Base-by-base conservation (phyloP, 176 grass and related monocot genomes). In the Saccharum officinarum region DNA sequence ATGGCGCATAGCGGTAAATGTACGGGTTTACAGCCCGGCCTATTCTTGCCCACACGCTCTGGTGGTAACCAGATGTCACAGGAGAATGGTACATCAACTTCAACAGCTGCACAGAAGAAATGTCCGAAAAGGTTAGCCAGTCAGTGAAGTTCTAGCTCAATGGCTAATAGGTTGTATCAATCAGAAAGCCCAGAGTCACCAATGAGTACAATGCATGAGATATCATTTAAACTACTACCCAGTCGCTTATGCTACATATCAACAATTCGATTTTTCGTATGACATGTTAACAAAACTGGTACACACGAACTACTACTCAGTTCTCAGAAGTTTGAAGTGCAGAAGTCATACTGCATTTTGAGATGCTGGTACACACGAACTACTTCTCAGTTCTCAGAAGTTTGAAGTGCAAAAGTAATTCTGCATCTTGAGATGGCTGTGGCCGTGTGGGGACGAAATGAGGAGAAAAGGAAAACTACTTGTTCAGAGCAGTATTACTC, bases 51-150 rank as follows among this genome's bases (percentile, higher is more conserved):
- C 97, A 98, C 45, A 89, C 88, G 28, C 80, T 94, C 84, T 87
- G 91, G 82, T 98, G 97, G 82, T 95, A 91, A 9, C 74, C 91
- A 6, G 97, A 87, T 78, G 90, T 98, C 22, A 69, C 81, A 55
- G 91, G 97, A 40, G 90, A 91, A 84, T 87, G 91, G 81, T 95
- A 98, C 97, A 98, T 95, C 37, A 94, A 67, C 83, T 98, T 98
- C 83, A 98, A 57, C 71, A 95, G 74, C 97, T 98, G 87, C 64
- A 78, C 2, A 57, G 80, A 87, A 70, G 26, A 79, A 44, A 92
- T 79, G 6, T 3, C 73, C 10, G 6, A 65, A 47, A 76, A 71
- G 7, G 44, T 86, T 57, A 87, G 71, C 34, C 44, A 39, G n/a
- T 8, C 25, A 73, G 37, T 73, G 26, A 20, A 80, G 52, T 74